phyloP scores from a whole-genome alignment of 2,329 filamentous ascomycete genomes.

The Fusarium odoratissimum region DNA sequence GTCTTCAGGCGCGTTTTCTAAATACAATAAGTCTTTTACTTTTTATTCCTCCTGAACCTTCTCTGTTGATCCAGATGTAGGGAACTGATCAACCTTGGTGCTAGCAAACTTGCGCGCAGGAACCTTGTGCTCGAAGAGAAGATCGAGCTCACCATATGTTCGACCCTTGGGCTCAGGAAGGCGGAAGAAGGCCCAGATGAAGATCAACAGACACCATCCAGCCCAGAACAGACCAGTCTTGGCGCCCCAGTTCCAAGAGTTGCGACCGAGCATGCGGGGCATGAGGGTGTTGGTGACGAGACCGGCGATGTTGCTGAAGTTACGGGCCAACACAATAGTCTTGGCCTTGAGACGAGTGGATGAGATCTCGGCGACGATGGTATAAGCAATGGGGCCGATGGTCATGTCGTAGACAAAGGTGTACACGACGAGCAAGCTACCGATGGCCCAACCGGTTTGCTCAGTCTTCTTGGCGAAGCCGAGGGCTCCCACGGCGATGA shows the following conservation, averaged over 20 bases:
- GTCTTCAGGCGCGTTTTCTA: not conserved
- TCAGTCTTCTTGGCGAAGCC: constrained; percentile 54
- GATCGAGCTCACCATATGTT: constrained; percentile 66
- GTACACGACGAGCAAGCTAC: constrained; percentile 57
- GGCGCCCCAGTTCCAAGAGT: constrained; percentile 60
- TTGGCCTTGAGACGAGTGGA: constrained; percentile 60
- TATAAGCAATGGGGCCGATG: constrained; percentile 76
- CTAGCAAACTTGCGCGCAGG: constrained; percentile 55
- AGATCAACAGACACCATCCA: constrained; percentile 57
- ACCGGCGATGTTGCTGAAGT: constrained; percentile 60
- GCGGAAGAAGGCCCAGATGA: constrained; percentile 63
- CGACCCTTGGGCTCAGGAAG: constrained; percentile 65
- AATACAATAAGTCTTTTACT: not conserved
- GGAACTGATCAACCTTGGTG: constrained; percentile 44
- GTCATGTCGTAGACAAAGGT: constrained; percentile 56
- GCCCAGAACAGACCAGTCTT: constrained; percentile 60
- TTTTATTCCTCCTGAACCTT: constrained; percentile 12
- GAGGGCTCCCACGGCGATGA: constrained; percentile 45
- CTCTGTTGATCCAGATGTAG: not conserved
- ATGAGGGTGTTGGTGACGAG: constrained; percentile 59
- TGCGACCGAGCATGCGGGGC: constrained; percentile 59
- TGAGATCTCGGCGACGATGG: constrained; percentile 72
- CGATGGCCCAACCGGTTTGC: constrained; percentile 56
- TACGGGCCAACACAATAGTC: constrained; percentile 58
- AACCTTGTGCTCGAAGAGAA: constrained; percentile 61